Evolutionary conservation across 257 asterid species (phyloP), one percentile per base, ranked within the genome.

Genomic region (Rauvolfia tetraphylla): DNA sequence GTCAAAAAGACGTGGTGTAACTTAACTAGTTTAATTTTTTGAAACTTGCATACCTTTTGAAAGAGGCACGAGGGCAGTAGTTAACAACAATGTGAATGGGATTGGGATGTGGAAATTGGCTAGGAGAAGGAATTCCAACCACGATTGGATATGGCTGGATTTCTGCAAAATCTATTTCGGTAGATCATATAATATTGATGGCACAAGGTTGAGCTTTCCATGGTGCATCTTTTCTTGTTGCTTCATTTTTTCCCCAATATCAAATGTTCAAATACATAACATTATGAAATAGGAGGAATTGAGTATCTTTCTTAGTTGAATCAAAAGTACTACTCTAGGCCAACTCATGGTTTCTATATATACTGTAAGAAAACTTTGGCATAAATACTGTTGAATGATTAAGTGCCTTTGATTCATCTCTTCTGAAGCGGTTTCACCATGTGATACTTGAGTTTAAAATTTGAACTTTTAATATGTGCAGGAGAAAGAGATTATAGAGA

Each of bases 401-500:
- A 7, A 17, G 31, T 7, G 23, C 33, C 56, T 61, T 23, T 48
- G 5, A 61, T 59, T 70, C 4, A 4, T 78, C 13, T 58, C 48
- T 44, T 75, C 33, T 11, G 41, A 38, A 51, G n/a, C 18, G 36
- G 27, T 48, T 65, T 72, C 74, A 59, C 25, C 70, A 18, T 20
- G 44, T 12, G 57, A 25, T 33, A 38, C 49, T 17, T 33, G 57
- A 49, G 18, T 58, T 27, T 46, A 76, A 54, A 76, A 25, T 71
- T 51, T 75, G 58, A 12, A 65, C 57, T 72, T 36, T 73, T 18
- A 34, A 69, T 51, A 67, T 36, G 84, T 76, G 86, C 90, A 93
- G 98, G 98, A 91, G 86, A 95, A 95, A 81, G 99, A 95, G 88
- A 93, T 95, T 65, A 79, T 95, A 72, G 97, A 90, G 89, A 87